Percentiles rank a stretch among this genome's conserved stretches.
Evolutionary conservation across 441 rosid species (phyloP).

Genomic region (Manihot esculenta): DNA sequence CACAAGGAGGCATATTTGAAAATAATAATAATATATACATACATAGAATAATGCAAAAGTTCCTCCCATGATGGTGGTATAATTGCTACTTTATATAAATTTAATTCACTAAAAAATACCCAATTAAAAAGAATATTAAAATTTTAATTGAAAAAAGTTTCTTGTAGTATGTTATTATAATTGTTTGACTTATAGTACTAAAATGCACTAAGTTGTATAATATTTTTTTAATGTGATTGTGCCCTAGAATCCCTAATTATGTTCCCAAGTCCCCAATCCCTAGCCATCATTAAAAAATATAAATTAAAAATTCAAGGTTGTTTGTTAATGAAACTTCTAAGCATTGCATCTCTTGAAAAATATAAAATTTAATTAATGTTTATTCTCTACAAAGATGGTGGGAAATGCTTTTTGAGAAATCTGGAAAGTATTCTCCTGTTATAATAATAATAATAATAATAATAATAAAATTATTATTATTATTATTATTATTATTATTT

Average conservation of each 20-base stretch:
- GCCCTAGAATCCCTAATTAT: constrained; percentile 15
- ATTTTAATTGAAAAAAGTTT: constrained; percentile 8
- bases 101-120: neutral
- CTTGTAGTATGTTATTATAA: neutral
- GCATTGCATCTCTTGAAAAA: no score
- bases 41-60: neutral
- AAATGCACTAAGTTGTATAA: neutral
- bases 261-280: constrained; percentile 14
- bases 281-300: neutral
- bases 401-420: neutral
- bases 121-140: neutral
- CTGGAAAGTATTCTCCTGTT: neutral
- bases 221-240: neutral
- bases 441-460: no score
- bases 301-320: neutral
- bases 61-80: constrained; percentile 19
- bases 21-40: neutral
- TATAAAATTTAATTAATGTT: neutral
- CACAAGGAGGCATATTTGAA: constrained; percentile 1
- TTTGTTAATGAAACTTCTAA: neutral
- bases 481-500: no score
- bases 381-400: constrained; percentile 11
- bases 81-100: constrained; percentile 8
- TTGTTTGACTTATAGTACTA: constrained; percentile 13
- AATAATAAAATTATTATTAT: no score